Evolutionary conservation across 257 asterid species (phyloP).

Genomic region (Ocimum tenuiflorum): DNA sequence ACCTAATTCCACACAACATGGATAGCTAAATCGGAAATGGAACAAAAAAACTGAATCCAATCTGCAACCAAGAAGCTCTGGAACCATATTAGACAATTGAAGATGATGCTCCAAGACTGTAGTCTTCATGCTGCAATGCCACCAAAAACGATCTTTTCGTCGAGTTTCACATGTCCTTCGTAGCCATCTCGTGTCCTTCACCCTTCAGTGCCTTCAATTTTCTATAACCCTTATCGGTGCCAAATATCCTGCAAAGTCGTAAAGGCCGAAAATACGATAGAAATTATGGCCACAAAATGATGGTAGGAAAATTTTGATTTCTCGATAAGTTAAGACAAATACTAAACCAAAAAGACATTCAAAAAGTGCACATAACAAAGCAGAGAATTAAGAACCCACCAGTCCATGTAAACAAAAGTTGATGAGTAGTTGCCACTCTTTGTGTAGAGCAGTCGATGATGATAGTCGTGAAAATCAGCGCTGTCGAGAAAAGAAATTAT

Average conservation of each 20-base stretch:
- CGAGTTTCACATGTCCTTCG: conserved; percentile 36
- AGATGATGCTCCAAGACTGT: conserved; percentile 21
- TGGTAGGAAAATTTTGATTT: not conserved
- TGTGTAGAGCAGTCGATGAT: conserved; percentile 95
- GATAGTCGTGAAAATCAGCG: conserved; percentile 97
- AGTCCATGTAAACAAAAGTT: conserved; percentile 95
- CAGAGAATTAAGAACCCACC: conserved; percentile 38
- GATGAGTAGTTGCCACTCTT: conserved; percentile 96
- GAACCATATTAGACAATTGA: conserved; percentile 12
- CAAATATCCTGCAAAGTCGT: conserved; percentile 57
- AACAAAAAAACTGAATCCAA: conserved; percentile 21
- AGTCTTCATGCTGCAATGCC: conserved; percentile 18
- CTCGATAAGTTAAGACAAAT: too few species aligned
- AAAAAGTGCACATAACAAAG: not conserved
- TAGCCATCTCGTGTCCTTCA: conserved; percentile 30
- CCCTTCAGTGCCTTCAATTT: conserved; percentile 64
- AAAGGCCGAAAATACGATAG: too few species aligned
- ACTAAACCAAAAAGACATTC: not conserved
- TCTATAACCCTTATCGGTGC: conserved; percentile 78
- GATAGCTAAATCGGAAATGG: conserved; percentile 9
- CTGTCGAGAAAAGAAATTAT: conserved; percentile 33
- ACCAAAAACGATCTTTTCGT: not conserved
- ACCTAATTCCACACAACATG: conserved; percentile 25
- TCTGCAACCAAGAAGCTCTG: not conserved
- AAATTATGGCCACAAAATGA: not conserved